Percentiles rank a stretch among this genome's conserved stretches.
Evolutionary conservation across 768 basidiomycete species (phyloP).

Genomic region (Postia placenta): DNA sequence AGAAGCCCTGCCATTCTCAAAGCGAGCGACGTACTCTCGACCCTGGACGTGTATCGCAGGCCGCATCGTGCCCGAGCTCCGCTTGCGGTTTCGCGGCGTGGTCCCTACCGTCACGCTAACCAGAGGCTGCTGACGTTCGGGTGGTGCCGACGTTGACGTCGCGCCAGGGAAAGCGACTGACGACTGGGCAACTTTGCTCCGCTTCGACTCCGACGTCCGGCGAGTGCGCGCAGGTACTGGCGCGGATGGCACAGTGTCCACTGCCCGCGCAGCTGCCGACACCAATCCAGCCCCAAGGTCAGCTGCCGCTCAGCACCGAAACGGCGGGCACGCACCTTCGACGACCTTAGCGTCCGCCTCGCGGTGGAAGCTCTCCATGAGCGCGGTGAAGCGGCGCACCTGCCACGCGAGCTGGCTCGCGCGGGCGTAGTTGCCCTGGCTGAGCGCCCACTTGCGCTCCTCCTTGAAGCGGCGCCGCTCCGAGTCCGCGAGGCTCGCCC

Average conservation of each 20-base stretch:
- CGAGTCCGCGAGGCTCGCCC: constrained; percentile 76
- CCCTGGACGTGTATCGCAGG: constrained; percentile 22
- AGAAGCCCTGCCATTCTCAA: not conserved
- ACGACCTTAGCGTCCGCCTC: constrained; percentile 69
- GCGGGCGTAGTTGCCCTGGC: constrained; percentile 68
- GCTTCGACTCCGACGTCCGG: not conserved
- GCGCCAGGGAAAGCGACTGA: constrained; percentile 1
- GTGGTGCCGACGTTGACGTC: not conserved
- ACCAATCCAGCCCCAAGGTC: not conserved
- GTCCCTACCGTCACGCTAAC: constrained; percentile 20
- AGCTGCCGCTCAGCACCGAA: no score
- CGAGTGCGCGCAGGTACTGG: not conserved
- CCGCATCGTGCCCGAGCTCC: constrained; percentile 18
- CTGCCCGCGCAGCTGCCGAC: constrained; percentile 15
- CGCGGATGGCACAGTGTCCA: constrained; percentile 5
- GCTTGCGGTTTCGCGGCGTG: constrained; percentile 14
- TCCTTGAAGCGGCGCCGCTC: constrained; percentile 80
- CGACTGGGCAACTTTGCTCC: not conserved
- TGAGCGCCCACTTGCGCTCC: constrained; percentile 82
- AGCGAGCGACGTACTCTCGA: constrained; percentile 17
- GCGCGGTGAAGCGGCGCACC: constrained; percentile 70
- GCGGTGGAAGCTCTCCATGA: constrained; percentile 75
- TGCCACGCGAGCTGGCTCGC: constrained; percentile 81
- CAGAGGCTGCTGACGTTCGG: constrained; percentile 12
- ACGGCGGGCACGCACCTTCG: constrained; percentile 42